A percentile compares a stretch with the other conserved stretches of the same genome.
These are phyloP conservation scores for Discostella stelligeroides DNA, from an alignment of 108 stramenopile genomes.

Conservation along the genomic window DNA sequence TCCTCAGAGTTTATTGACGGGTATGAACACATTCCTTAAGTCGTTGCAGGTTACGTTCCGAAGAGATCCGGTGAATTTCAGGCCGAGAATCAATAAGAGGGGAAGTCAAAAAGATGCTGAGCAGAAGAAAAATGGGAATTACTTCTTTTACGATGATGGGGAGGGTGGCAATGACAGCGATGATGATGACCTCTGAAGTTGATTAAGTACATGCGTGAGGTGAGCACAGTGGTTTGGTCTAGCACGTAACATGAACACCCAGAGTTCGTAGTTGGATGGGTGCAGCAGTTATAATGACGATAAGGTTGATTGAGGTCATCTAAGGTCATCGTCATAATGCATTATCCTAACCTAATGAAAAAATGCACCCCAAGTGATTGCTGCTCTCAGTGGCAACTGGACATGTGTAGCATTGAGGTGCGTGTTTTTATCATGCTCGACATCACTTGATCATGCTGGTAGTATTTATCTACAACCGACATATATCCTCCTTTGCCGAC, in stretches of 20 bases:
- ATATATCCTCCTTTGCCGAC: slow-evolving; percentile 48
- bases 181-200: slow-evolving; percentile 52
- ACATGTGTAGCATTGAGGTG: too few relatives aligned
- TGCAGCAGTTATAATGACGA: neutral
- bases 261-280: too few relatives aligned
- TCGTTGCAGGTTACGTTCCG: slow-evolving; percentile 98
- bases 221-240: too few relatives aligned
- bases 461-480: slow-evolving; percentile 23
- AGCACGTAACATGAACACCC: too few relatives aligned
- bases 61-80: slow-evolving; percentile 96
- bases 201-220: neutral
- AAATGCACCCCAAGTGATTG: too few relatives aligned
- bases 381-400: too few relatives aligned
- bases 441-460: too few relatives aligned
- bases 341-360: too few relatives aligned
- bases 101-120: slow-evolving; percentile 95
- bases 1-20: slow-evolving; percentile 94
- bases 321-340: too few relatives aligned
- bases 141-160: slow-evolving; percentile 97
- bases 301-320: neutral
- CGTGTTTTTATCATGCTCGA: too few relatives aligned
- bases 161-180: slow-evolving; percentile 69
- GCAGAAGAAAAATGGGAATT: slow-evolving; percentile 97
- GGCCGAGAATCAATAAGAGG: slow-evolving; percentile 97
- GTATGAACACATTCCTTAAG: slow-evolving; percentile 99